Conservation (phyloP, 2,329 filamentous ascomycete genomes). For the Lachnellula occidentalis region DNA sequence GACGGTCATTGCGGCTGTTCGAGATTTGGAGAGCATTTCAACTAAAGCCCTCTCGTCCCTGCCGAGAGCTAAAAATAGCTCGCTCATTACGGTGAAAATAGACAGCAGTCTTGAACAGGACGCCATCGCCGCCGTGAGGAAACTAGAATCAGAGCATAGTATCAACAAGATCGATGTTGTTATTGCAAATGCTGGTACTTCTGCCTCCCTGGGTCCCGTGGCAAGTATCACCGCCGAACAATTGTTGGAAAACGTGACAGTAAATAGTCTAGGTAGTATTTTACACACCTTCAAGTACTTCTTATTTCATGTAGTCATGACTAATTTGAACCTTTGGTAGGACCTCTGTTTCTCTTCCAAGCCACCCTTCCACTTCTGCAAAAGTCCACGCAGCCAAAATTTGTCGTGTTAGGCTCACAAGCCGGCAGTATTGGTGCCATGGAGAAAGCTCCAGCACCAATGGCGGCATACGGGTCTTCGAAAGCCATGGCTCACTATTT, state of each 20-base stretch:
- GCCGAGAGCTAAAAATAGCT: slow-evolving; percentile 32
- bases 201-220: slow-evolving; percentile 27
- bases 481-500: slow-evolving; percentile 36
- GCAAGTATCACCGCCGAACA: slow-evolving; percentile 33
- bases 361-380: slow-evolving; percentile 37
- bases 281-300: slow-evolving; percentile 26
- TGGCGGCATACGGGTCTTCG: slow-evolving; percentile 36
- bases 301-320: too few relatives aligned
- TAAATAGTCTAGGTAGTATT: slow-evolving; percentile 32
- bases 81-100: slow-evolving; percentile 38
- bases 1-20: slow-evolving; percentile 32
- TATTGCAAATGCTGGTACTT: slow-evolving; percentile 47
- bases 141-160: slow-evolving; percentile 28
- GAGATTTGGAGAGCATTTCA: slow-evolving; percentile 28
- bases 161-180: slow-evolving; percentile 44
- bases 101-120: slow-evolving; percentile 35
- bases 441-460: slow-evolving; percentile 5
- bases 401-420: slow-evolving; percentile 31
- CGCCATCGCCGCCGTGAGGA: slow-evolving; percentile 30
- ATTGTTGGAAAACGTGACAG: slow-evolving; percentile 34
- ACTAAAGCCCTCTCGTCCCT: slow-evolving; percentile 33
- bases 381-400: slow-evolving; percentile 31
- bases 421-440: slow-evolving; percentile 17
- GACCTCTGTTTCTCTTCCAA: slow-evolving; percentile 40
- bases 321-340: too few relatives aligned